Percentiles rank a stretch among this genome's conserved stretches.
These are phyloP conservation scores for Emericellopsis atlantica DNA, from an alignment of 2,329 filamentous ascomycete genomes.

Conservation along the genomic window DNA sequence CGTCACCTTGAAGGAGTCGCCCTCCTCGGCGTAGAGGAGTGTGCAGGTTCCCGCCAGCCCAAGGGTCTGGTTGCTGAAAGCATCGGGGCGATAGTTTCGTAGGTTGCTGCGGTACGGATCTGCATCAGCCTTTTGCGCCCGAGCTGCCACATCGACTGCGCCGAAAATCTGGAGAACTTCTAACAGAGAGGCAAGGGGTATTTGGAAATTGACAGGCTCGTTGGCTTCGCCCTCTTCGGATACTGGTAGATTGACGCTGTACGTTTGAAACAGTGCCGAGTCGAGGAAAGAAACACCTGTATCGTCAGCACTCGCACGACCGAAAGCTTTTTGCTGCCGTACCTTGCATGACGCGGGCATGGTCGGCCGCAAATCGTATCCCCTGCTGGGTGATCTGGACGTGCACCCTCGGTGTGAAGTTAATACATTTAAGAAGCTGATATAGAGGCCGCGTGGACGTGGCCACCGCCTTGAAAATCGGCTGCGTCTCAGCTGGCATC, in stretches of 20 bases:
- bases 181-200: slow-evolving; percentile 75
- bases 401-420: slow-evolving; percentile 44
- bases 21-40: slow-evolving; percentile 62
- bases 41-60: slow-evolving; percentile 80
- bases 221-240: slow-evolving; percentile 22
- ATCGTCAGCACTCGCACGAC: slow-evolving; percentile 2
- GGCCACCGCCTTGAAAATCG: slow-evolving; percentile 62
- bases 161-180: slow-evolving; percentile 95
- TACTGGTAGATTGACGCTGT: slow-evolving; percentile 47
- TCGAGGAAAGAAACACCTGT: slow-evolving; percentile 61
- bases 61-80: slow-evolving; percentile 72
- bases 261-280: slow-evolving; percentile 79
- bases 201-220: slow-evolving; percentile 61
- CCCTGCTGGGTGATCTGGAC: slow-evolving; percentile 74
- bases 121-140: slow-evolving; percentile 43
- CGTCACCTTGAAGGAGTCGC: slow-evolving; percentile 70
- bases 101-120: slow-evolving; percentile 50
- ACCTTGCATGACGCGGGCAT: slow-evolving; percentile 88
- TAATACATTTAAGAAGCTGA: slow-evolving; percentile 45
- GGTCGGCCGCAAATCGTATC: slow-evolving; percentile 77
- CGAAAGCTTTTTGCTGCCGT: slow-evolving; percentile 10
- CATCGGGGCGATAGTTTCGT: slow-evolving; percentile 52
- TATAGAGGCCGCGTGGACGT: slow-evolving; percentile 68
- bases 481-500: slow-evolving; percentile 23
- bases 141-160: slow-evolving; percentile 55